Base-by-base conservation (phyloP, 2,329 filamentous ascomycete species). In the Phialocephala sp. region DNA sequence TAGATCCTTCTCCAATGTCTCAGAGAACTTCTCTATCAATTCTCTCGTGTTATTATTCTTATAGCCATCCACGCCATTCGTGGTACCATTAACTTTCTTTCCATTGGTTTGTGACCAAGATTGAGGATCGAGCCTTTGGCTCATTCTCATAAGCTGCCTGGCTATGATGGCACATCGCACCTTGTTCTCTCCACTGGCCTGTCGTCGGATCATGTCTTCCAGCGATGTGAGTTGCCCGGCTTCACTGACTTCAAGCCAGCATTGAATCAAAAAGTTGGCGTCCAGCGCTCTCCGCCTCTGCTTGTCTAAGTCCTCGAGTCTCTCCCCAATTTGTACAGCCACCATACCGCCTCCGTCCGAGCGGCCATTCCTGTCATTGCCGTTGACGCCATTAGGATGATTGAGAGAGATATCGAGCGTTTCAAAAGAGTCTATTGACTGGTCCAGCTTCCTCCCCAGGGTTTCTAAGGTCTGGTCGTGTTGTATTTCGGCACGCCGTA, bases 221-320 rank as follows among this genome's bases (percentile, higher is more conserved):
- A 99, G 80, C n/a, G 91, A 89, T 9, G 91, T 90, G 63, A 98
- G 84, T 72, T 95, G 89, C 3, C 95, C 95, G 9, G 90, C 90
- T 74, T 97, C 94, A 78, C 90, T 94, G 72, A 99, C 93, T 75
- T 98, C 94, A 47, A 93, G 88, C 94, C 95, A 99, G 81, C 95
- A 99, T 76, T 97, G 91, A 70, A 99, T 93, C 66, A 99, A 80
- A 77, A 98, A 98, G 76, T 92, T 94, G 67, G 95, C 94, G 81
- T 99, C 95, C 77, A 95, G 85, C 37, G 95, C 95, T 66, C 94
- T 85, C 76, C 93, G 90, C 72, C 94, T 85, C 80, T 99, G 97
- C 74, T 93, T 88, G 79, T 99, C 95, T 66, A 99, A 84, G 77
- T 98, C 94, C 80, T 99, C 95, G 12, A 99, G 83, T 74, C 90